Percentiles rank a stretch among this genome's conserved stretches.
These are phyloP conservation scores for Peronospora farinosa DNA, from an alignment of 352 stramenopile species.

Conservation along the genomic window DNA sequence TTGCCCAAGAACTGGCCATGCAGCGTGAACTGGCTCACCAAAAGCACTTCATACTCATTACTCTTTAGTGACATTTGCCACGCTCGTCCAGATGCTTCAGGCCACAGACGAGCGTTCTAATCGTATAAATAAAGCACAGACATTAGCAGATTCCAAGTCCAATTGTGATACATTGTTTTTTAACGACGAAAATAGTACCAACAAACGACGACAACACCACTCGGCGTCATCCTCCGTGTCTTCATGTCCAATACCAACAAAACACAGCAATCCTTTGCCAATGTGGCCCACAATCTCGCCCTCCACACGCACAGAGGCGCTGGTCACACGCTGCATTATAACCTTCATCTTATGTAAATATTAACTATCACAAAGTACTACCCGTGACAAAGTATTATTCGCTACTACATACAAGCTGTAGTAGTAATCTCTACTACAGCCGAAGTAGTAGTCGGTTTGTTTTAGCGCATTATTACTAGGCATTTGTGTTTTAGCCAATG, in stretches of 20 bases:
- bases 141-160: not conserved
- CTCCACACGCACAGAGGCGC: slow-evolving; percentile 70
- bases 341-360: slow-evolving; percentile 45
- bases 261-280: slow-evolving; percentile 66
- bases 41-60: slow-evolving; percentile 67
- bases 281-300: slow-evolving; percentile 70
- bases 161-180: not conserved
- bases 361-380: no score
- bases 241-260: slow-evolving; percentile 69
- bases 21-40: slow-evolving; percentile 87
- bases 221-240: slow-evolving; percentile 80
- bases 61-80: slow-evolving; percentile 67
- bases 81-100: slow-evolving; percentile 39
- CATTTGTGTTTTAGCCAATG: not conserved
- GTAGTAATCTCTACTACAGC: no score
- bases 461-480: not conserved
- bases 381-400: no score
- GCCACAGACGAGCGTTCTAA: slow-evolving; percentile 78
- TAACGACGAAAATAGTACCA: slow-evolving; percentile 32
- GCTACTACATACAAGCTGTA: no score
- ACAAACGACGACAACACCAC: slow-evolving; percentile 68
- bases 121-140: slow-evolving; percentile 1
- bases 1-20: slow-evolving; percentile 76
- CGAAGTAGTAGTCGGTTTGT: not conserved
- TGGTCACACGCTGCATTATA: slow-evolving; percentile 77